Conservation (phyloP, 1,284 basidiomycete species). For the Irpex sp. region DNA sequence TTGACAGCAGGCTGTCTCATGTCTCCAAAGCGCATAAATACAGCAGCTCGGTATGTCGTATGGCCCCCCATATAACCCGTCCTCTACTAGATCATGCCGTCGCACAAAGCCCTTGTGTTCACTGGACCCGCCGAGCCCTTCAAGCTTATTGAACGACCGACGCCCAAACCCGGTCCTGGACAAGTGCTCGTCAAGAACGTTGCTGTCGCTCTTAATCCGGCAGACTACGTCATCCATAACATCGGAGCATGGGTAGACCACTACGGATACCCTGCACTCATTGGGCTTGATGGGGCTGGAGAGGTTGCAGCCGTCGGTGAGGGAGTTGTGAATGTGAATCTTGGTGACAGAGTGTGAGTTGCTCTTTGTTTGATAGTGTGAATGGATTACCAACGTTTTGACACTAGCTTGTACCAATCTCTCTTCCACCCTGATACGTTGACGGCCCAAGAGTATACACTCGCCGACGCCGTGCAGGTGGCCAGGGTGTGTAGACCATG, state of each 20-base stretch:
- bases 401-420: not conserved
- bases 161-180: not conserved
- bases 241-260: not conserved
- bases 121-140: not conserved
- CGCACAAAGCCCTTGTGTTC: not conserved
- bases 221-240: not conserved
- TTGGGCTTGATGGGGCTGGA: not conserved
- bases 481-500: slow-evolving; percentile 9
- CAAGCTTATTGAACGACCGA: not conserved
- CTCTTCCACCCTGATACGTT: slow-evolving; percentile 5
- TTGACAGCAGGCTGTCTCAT: no score
- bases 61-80: no score
- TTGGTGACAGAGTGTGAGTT: not conserved
- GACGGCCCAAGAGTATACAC: slow-evolving; percentile 18
- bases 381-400: not conserved
- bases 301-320: not conserved
- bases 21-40: no score
- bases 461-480: slow-evolving; percentile 2
- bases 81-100: no score
- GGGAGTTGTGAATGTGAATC: not conserved
- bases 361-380: not conserved
- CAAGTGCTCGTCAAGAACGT: slow-evolving; percentile 1
- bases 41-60: no score
- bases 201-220: not conserved
- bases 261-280: not conserved